phyloP scores from a whole-genome alignment of 306 rosid species.

The Rosa chinensis region DNA sequence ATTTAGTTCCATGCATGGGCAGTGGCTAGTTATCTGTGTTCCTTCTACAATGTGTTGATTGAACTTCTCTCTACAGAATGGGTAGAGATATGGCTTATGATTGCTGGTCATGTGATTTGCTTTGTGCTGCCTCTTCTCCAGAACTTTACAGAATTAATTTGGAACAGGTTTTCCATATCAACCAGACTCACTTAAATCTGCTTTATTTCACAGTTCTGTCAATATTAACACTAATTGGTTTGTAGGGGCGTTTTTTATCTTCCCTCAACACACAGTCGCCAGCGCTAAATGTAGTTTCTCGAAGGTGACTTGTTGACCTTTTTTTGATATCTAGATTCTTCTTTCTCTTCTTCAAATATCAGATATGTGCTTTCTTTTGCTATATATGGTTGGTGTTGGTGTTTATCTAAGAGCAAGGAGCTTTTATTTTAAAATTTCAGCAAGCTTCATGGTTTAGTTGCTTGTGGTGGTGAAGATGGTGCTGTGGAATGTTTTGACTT shows the following conservation, averaged over 20 bases:
- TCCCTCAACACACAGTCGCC: constrained; percentile 80
- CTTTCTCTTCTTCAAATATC: constrained; percentile 28
- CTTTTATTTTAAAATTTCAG: constrained; percentile 47
- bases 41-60: not conserved
- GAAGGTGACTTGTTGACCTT: constrained; percentile 55
- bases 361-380: constrained; percentile 8
- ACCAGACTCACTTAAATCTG: constrained; percentile 6
- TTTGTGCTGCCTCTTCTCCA: constrained; percentile 96
- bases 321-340: constrained; percentile 23
- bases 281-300: constrained; percentile 83
- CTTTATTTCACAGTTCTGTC: constrained; percentile 13
- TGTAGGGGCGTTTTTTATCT: constrained; percentile 85
- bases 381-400: constrained; percentile 5
- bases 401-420: constrained; percentile 22
- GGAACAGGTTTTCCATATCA: constrained; percentile 63
- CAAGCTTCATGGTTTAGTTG: constrained; percentile 86
- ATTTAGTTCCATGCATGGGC: too few species aligned
- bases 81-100: constrained; percentile 84
- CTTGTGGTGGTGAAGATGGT: constrained; percentile 98
- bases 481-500: constrained; percentile 90
- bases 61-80: constrained; percentile 52
- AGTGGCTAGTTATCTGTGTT: not conserved
- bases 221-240: constrained; percentile 9
- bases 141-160: constrained; percentile 87
- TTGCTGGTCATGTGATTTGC: constrained; percentile 92